Evolutionary conservation across 2,329 filamentous ascomycete species (phyloP), one percentile per base, ranked within the genome.

Genomic region (Fusarium humuli): DNA sequence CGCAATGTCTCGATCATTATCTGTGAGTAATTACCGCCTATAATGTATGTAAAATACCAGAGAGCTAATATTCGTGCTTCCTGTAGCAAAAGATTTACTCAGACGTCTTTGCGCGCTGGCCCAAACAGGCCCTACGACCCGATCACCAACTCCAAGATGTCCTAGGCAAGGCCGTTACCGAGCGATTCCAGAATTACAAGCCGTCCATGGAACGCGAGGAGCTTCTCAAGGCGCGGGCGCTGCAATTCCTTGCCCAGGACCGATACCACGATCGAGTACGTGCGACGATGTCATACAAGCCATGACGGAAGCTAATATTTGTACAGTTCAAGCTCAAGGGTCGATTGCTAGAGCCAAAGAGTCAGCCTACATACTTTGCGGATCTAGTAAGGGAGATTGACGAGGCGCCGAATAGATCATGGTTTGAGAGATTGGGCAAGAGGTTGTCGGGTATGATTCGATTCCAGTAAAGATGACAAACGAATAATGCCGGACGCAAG

Each of bases 351-450:
- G 79, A 82, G 56, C 90, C 90, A 16, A 84, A 83, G 76, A 90
- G 87, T 73, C 88, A 91, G 70, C 90, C 90, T 40, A 86, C 84
- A 0, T 90, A 92, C 76, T 92, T 90, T 74, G 77, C 81, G 22
- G 86, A 90, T 69, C 78, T 92, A 30, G 76, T 91, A 1, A 82
- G 80, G 56, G 90, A 92, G 77, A 83, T 92, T 25, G 87, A 91
- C 37, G 87, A 87, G 71, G 89, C 87, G 6, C 90, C 90, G 3
- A 85, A 81, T 42, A 81, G 90, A 61, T 84, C 84, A 10, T 88
- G 84, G 81, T 75, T 87, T 23, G 82, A 84, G 52, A 82, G 85
- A 56, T 64, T 88, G 52, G 79, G 81, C 65, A 86, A 90, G 75
- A 83, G 83, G 65, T 74, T 90, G 68, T 84, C 85, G 65, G 89